Base-by-base conservation (phyloP, 495 filamentous ascomycete species). In the Cenococcum geophilum region DNA sequence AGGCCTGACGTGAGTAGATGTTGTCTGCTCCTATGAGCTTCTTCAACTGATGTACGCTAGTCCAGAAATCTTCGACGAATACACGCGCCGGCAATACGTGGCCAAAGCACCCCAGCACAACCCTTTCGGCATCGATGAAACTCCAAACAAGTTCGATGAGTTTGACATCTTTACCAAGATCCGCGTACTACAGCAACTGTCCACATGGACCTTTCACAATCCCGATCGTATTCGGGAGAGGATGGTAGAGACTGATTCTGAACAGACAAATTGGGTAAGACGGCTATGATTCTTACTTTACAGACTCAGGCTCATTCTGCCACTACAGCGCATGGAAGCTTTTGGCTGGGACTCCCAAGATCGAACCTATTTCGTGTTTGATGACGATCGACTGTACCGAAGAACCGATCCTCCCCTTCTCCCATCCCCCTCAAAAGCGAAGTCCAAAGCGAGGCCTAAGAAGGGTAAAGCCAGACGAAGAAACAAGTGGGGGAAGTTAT, bases 351-450 rank as follows among this genome's bases (percentile, higher is more conserved):
- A 98, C 74, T 77, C 79, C 20, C 76, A 96, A 48, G 90, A 90
- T 62, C 87, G 89, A 22, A 84, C 80, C 20, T 95, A 96, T 72
- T 93, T 89, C 67, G 86, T 96, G 12, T 81, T 98, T 6, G 92
- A 98, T 62, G 93, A 98, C 76, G 93, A 96, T 63, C 83, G 92
- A 51, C 77, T 97, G 27, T 98, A 97, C 73, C 87, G 90, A 56
- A 83, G 84, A 58, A 89, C 88, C 48, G 88, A 92, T 54, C 67
- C 71, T 42, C 82, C 80, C 57, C 77, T 80, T 1, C 77, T 82
- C 85, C 16, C 78, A 81, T 3, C 77, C 80, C 68, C 79, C 3
- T 57, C 65, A 9, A 91, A 91, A 70, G 79, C 88, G 8, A 93
- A 92, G 72, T 32, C 65, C 11, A 75, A 73, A 63, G 21, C 59